phyloP scores from a whole-genome alignment of 2,329 filamentous ascomycete species.

The Colletotrichum trifolii region DNA sequence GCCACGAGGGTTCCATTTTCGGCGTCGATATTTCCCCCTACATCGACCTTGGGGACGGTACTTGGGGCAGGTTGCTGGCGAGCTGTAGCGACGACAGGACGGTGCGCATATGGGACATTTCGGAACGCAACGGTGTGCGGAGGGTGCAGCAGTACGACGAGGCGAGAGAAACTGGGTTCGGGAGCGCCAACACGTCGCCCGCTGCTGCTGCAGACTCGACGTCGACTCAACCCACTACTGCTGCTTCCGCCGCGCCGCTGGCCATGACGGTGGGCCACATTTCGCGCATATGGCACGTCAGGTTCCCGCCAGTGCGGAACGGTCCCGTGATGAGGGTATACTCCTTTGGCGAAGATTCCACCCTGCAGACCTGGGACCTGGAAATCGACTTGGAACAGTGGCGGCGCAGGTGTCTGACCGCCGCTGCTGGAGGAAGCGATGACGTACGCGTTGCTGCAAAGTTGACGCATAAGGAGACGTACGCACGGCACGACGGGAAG shows the following conservation, averaged over 20 bases:
- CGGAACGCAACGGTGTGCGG: conserved; percentile 53
- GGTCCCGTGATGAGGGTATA: conserved; percentile 62
- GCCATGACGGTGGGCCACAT: conserved; percentile 86
- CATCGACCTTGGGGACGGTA: conserved; percentile 52
- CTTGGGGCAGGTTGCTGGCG: conserved; percentile 72
- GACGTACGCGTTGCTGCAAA: conserved; percentile 37
- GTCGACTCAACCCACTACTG: conserved; percentile 35
- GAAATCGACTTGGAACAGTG: conserved; percentile 46
- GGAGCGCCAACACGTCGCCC: conserved; percentile 47
- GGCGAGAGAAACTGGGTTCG: conserved; percentile 71
- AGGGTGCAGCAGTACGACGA: conserved; percentile 43
- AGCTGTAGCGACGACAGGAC: conserved; percentile 97
- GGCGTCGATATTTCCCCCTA: conserved; percentile 81
- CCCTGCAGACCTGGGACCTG: conserved; percentile 77
- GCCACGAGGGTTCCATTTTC: conserved; percentile 94
- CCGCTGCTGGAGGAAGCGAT: conserved; percentile 3
- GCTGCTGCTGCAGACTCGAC: conserved; percentile 42
- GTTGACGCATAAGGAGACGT: conserved; percentile 65
- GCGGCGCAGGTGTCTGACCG: conserved; percentile 20
- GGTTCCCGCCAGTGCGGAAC: conserved; percentile 63
- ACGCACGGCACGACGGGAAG: conserved; percentile 82
- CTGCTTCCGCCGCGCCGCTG: conserved; percentile 57
- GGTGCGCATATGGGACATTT: conserved; percentile 87
- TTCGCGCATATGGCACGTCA: conserved; percentile 90
- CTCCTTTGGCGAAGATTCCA: conserved; percentile 88